phyloP scores from a whole-genome alignment of 2,329 filamentous ascomycete genomes.

The Laburnicola sp. region DNA sequence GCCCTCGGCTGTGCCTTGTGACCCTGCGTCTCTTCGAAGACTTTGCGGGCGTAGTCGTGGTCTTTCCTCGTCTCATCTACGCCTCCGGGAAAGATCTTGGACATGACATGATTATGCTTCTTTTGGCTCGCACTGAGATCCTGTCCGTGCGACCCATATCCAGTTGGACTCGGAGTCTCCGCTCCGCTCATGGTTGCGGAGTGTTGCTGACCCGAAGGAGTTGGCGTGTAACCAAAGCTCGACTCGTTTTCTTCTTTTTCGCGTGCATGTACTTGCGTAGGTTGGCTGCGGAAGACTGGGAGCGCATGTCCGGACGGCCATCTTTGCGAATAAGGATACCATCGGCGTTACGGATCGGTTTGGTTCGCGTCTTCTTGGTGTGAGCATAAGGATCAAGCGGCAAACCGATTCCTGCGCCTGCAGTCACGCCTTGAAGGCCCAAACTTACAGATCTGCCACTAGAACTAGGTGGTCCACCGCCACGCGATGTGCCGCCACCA shows the following conservation, averaged over 20 bases:
- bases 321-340: slow-evolving; percentile 57
- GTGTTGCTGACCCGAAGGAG: slow-evolving; percentile 22
- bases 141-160: slow-evolving; percentile 12
- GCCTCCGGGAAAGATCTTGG: slow-evolving; percentile 44
- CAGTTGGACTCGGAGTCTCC: slow-evolving; percentile 38
- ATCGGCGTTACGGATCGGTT: slow-evolving; percentile 54
- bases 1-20: slow-evolving; percentile 30
- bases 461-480: slow-evolving; percentile 29
- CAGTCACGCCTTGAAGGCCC: slow-evolving; percentile 32
- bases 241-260: slow-evolving; percentile 45
- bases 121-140: slow-evolving; percentile 27
- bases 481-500: slow-evolving; percentile 25
- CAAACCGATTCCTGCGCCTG: slow-evolving; percentile 27
- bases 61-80: slow-evolving; percentile 37
- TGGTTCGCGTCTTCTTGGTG: slow-evolving; percentile 55
- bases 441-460: slow-evolving; percentile 31
- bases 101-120: slow-evolving; percentile 42
- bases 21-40: slow-evolving; percentile 35
- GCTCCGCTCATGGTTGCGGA: slow-evolving; percentile 14
- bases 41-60: slow-evolving; percentile 38
- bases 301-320: slow-evolving; percentile 56
- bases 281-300: slow-evolving; percentile 56
- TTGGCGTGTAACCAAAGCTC: slow-evolving; percentile 22
- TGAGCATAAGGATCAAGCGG: slow-evolving; percentile 43
- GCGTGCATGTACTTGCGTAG: slow-evolving; percentile 55